Conservation (phyloP, 306 rosid species). For the Cucurbita maxima region DNA sequence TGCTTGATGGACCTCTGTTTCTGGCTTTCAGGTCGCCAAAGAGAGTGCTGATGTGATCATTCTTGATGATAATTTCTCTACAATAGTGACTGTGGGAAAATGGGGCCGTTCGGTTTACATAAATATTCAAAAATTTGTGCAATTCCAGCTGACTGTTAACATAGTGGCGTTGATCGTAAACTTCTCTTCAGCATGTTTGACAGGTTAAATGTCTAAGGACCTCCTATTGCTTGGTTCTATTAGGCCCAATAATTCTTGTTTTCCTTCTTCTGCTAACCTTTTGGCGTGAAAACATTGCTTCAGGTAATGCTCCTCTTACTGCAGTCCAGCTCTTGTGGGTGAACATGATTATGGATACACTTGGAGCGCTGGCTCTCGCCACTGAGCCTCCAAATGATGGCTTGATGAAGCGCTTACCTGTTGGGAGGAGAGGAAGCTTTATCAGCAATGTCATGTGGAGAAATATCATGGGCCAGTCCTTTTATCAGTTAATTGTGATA, state of each 20-base stretch:
- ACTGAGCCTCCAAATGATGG: conserved; percentile 90
- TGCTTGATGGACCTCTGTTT: not conserved
- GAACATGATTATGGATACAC: conserved; percentile 96
- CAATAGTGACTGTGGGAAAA: conserved; percentile 88
- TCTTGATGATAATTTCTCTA: conserved; percentile 93
- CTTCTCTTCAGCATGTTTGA: conserved; percentile 83
- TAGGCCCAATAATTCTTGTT: not conserved
- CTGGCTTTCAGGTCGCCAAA: conserved; percentile 64
- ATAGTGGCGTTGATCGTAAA: conserved; percentile 85
- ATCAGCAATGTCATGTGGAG: conserved; percentile 97
- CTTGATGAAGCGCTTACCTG: conserved; percentile 76
- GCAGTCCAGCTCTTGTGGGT: conserved; percentile 97
- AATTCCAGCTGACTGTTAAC: conserved; percentile 90
- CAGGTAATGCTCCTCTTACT: conserved; percentile 89
- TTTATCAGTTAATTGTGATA: conserved; percentile 66
- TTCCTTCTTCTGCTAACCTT: conserved; percentile 15
- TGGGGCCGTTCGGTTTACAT: conserved; percentile 97
- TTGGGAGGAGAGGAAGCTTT: conserved; percentile 85
- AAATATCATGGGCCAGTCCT: conserved; percentile 77
- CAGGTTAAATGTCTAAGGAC: conserved; percentile 31
- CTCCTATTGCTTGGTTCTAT: not conserved
- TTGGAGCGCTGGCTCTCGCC: conserved; percentile 96
- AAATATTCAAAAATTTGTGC: conserved; percentile 91
- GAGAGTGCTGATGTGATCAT: conserved; percentile 97
- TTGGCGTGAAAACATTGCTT: conserved; percentile 4